Evolutionary conservation across 2,329 filamentous ascomycete genomes (phyloP), one percentile per base, ranked within the genome.

Genomic region (Aspergillus floridensis): DNA sequence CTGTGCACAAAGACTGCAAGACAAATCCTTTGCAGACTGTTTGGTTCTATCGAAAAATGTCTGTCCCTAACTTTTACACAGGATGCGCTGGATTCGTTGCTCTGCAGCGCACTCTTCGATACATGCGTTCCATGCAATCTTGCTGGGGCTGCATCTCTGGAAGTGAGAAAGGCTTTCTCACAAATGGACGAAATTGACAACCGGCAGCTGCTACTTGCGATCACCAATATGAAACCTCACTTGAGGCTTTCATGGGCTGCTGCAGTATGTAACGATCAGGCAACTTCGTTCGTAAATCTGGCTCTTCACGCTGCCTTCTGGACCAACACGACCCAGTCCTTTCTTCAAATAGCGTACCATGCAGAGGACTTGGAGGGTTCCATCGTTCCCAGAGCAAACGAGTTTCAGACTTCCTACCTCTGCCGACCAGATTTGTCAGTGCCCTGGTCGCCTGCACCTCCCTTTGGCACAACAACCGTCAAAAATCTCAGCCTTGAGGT

Each of bases 81-180:
- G 24, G 62, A 66, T 46, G 65, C 63, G 16, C 44, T 67, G 19
- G 67, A 70, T 55, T 68, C 67, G 5, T 59, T 70, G 16, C 50
- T 68, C 2, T 65, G 66, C 57, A 68, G 67, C 51, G 49, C 60
- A 7, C 68, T 70, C 46, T 66, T 70, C 29, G 61, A 68, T 49
- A 66, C 67, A 11, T 55, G 53, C 5, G 32, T 69, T 57, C 63
- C 66, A 10, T 70, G 67, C 57, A 69, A 65, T 49, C 49, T 69
- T 1, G 3, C 61, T 11, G 66, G 67, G 22, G 66, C 62, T 46
- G 57, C 47, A 44, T 68, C 63, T 44, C 49, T 64, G 24, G 68
- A 60, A 41, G 50, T 67, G 16, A 56, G 11, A 22, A 60, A 59
- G 48, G 64, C 59, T 12, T 53, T 65, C 21, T 61, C 48, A 5